Base-by-base conservation (phyloP, 768 basidiomycete species). In the Termitomyces eurrhizus region DNA sequence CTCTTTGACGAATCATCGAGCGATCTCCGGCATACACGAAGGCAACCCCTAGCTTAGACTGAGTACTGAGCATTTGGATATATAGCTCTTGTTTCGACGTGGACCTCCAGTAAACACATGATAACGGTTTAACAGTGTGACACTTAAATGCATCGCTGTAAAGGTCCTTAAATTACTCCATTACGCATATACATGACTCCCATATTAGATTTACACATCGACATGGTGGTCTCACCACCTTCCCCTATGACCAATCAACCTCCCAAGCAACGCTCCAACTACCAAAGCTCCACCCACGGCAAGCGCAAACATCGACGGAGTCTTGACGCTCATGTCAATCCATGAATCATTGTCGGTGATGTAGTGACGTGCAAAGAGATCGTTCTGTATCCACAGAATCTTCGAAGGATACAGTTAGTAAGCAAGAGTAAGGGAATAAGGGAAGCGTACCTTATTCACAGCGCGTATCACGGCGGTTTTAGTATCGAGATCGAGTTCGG, bases 301-400 rank as follows among this genome's bases (percentile, higher is more conserved):
- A 48, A 45, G 46, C 32, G 18, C 33, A 29, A 57, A 37, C 21
- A 11, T 44, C 1, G 56, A 48, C 7, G 32, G 45, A 24, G 42
- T 48, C 45, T 32, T 3, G 14, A 36, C 21, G 8, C 35, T 24
- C 2, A 12, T 4, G 14, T 37, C 29, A 5, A 36, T 24, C 46
- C 42, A 42, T 36, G 56, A 24, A 26, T 26, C 4, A 7, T 29
- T 48, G 14, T 58, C 61, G 13, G 29, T 36, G 42, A 66, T 37
- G 33, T 67, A 67, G 29, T 66, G 66, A 36, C 66, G 63, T 29
- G 66, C 65, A 35, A 67, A 67, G 11, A 67, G 66, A 24, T 67
- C 66, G 37, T 81, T 82, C 66, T 82, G 80, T 26, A 81, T 78
- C 80, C 80, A 80, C n/a, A 81, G 64, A 21, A 80, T 68, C 79